Conservation (phyloP, 2,329 filamentous ascomycete genomes). For the Daldinia sp. region DNA sequence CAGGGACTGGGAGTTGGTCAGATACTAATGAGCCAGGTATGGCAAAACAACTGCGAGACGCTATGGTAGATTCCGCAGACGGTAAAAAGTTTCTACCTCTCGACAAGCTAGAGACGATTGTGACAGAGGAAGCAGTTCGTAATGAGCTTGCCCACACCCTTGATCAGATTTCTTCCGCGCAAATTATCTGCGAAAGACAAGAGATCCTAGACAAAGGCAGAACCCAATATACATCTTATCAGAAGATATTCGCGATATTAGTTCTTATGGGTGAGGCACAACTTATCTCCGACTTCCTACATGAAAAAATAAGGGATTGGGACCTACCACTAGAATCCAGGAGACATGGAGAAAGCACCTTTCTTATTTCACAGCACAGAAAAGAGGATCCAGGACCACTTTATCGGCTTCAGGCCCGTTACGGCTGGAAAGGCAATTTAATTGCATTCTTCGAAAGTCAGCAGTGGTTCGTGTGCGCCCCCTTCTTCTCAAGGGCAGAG, state of each 20-base stretch:
- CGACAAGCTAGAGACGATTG: neutral
- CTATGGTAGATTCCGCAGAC: neutral
- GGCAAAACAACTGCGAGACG: conserved; percentile 5
- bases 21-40: neutral
- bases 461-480: conserved; percentile 1
- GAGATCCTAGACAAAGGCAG: neutral
- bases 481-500: conserved; percentile 1
- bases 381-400: neutral
- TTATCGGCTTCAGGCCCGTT: neutral
- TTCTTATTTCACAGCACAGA: neutral
- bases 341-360: neutral
- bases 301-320: neutral
- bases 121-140: neutral
- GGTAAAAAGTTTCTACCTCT: neutral
- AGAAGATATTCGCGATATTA: neutral
- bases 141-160: neutral
- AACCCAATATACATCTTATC: conserved; percentile 1
- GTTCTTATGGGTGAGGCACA: neutral
- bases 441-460: conserved; percentile 1
- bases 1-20: neutral
- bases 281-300: neutral
- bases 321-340: neutral
- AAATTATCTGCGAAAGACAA: neutral
- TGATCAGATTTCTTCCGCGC: neutral
- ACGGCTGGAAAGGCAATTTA: neutral